A percentile compares a stretch with the other conserved stretches of the same genome.
Evolutionary conservation across 176 grass and related monocot species (phyloP).

Genomic region (Melocanna baccifera): DNA sequence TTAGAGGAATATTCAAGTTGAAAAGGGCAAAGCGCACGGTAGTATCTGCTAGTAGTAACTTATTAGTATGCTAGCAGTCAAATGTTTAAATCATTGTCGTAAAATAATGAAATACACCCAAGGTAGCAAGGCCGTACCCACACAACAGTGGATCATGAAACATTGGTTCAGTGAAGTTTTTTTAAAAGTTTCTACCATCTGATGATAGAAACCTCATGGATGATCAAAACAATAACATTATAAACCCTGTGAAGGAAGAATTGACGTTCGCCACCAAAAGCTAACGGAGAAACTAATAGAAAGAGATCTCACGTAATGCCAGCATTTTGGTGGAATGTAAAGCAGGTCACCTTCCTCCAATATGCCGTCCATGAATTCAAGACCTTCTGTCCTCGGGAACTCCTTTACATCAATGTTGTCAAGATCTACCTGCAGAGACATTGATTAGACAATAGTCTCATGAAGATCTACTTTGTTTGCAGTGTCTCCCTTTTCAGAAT

Average conservation of each 20-base stretch:
- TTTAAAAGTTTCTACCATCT: constrained; percentile 3
- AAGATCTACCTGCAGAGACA: constrained; percentile 76
- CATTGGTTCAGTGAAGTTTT: constrained; percentile 14
- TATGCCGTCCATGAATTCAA: constrained; percentile 82
- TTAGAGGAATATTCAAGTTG: not conserved
- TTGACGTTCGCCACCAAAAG: constrained; percentile 69
- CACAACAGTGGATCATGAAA: constrained; percentile 26
- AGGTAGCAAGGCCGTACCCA: not conserved
- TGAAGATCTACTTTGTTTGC: not conserved
- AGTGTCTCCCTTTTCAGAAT: constrained; percentile 15
- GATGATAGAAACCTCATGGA: constrained; percentile 25
- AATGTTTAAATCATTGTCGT: constrained; percentile 22
- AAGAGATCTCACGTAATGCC: constrained; percentile 92
- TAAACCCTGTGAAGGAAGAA: constrained; percentile 26
- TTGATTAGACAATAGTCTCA: constrained; percentile 15
- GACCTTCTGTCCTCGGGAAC: constrained; percentile 42
- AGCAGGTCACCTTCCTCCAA: constrained; percentile 92
- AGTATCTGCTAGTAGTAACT: not conserved
- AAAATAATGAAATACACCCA: constrained; percentile 43
- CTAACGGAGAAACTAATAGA: constrained; percentile 87
- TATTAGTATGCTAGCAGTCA: constrained; percentile 1
- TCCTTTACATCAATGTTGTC: constrained; percentile 61
- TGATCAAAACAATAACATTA: constrained; percentile 26
- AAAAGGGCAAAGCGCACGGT: not conserved
- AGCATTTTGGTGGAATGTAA: constrained; percentile 98